Percentiles rank a stretch among this genome's conserved stretches.
These are phyloP conservation scores for Clonostachys solani DNA, from an alignment of 2,329 filamentous ascomycete species.

Conservation along the genomic window DNA sequence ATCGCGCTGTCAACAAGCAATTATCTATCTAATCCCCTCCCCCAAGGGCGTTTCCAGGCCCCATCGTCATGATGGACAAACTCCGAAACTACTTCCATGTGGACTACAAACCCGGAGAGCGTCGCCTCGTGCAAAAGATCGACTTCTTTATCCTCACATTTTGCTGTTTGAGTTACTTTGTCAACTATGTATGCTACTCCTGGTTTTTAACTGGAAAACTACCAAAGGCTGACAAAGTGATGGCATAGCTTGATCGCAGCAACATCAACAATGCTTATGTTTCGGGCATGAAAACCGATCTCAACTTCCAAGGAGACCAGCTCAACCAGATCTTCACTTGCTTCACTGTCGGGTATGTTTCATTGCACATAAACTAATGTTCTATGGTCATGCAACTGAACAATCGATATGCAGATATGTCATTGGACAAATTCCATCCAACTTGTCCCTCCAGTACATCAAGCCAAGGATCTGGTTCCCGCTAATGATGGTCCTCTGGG, in stretches of 20 bases:
- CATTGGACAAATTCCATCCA: conserved; percentile 57
- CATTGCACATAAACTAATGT: conserved; percentile 13
- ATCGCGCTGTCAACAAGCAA: no score
- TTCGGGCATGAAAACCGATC: conserved; percentile 23
- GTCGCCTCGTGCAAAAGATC: conserved; percentile 48
- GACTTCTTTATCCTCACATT: conserved; percentile 63
- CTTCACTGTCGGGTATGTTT: conserved; percentile 57
- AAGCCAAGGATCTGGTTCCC: conserved; percentile 57
- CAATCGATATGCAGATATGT: conserved; percentile 23
- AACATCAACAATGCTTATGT: conserved; percentile 18
- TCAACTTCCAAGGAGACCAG: conserved; percentile 45
- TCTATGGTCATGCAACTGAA: neutral
- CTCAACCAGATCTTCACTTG: conserved; percentile 46
- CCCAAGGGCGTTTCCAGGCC: no score
- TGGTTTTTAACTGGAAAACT: conserved; percentile 1
- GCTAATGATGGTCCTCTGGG: conserved; percentile 61
- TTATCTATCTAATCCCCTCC: no score
- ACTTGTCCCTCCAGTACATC: conserved; percentile 61
- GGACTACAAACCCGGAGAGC: conserved; percentile 29
- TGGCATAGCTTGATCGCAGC: neutral
- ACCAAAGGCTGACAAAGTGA: neutral
- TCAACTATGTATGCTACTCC: conserved; percentile 40
- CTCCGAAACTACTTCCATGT: conserved; percentile 20
- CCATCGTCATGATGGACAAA: no score
- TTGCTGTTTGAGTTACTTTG: conserved; percentile 54